Base-by-base conservation (phyloP, 768 basidiomycete species). In the Boletales sp. region DNA sequence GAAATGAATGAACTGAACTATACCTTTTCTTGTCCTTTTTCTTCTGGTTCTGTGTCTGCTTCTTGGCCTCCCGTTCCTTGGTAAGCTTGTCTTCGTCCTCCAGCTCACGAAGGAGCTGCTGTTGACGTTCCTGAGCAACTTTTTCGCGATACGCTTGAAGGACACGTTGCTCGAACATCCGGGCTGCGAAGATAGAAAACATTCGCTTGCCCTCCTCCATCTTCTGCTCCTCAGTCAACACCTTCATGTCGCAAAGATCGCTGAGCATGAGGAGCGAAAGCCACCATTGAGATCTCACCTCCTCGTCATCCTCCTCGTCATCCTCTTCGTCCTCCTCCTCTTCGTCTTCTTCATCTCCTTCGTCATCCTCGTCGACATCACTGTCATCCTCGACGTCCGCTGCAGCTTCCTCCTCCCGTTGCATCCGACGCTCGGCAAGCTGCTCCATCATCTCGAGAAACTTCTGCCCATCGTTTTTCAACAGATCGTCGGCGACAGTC, bases 371-470 rank as follows among this genome's bases (percentile, higher is more conserved):
- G 0, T 79, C 80, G 2, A 81, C 79, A 4, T 80, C 82, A 6
- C 81, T 80, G 32, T 80, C 82, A 18, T 78, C 79, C 24, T 82
- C 86, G 0, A 79, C 80, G 32, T 81, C 83, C 0, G 80, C 76
- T 15, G 74, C 78, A 30, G 74, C 78, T 63, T 79, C 76, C 59
- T 94, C 88, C 64, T 97, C 94, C 5, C 94, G 81, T 59, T 90
- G 86, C 81, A 95, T 91, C 40, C 95, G 81, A 43, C 92, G 81
- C 63, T 97, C 93, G 0, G 95, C 94, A 17, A 99, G 80, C 70
- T 95, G 93, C 68, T 98, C 97, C 97, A 99, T 99, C 97, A 99
- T 99, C 75, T 99, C 97, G 60, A 99, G 74, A 74, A 99, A 99
- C 74, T 97, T 97, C 63, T 94, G 91, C 2, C 95, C 95, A 62